Evolutionary conservation across 306 rosid genomes (phyloP).

Genomic region (Quillaja saponaria): DNA sequence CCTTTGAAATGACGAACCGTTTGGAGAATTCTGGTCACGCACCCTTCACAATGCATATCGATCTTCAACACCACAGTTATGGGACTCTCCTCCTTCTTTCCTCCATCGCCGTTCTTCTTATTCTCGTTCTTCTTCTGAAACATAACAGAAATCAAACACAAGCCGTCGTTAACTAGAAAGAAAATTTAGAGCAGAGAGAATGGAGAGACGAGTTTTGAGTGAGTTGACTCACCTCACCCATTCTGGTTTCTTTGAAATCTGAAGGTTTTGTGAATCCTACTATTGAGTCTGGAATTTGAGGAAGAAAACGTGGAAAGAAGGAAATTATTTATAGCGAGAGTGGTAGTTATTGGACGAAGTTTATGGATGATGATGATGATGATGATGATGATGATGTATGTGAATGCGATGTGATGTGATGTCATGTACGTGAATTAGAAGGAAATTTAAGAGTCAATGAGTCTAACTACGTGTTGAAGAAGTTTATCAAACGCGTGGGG

Average conservation of each 20-base stretch:
- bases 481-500: too few species aligned
- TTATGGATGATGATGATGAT: too few species aligned
- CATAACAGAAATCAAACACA: not conserved
- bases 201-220: not conserved
- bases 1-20: slow-evolving; percentile 44
- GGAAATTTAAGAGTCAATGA: too few species aligned
- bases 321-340: not conserved
- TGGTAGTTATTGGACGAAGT: too few species aligned
- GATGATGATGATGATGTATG: too few species aligned
- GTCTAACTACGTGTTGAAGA: too few species aligned
- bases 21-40: slow-evolving; percentile 53
- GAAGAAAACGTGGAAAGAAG: too few species aligned
- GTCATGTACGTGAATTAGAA: too few species aligned
- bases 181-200: not conserved
- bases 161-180: not conserved
- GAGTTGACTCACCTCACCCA: slow-evolving; percentile 30
- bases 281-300: not conserved
- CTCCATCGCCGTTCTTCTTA: slow-evolving; percentile 33
- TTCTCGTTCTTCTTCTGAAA: slow-evolving; percentile 46
- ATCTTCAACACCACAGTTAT: slow-evolving; percentile 48
- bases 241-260: not conserved
- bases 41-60: slow-evolving; percentile 76
- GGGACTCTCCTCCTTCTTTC: slow-evolving; percentile 36
- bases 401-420: too few species aligned
- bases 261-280: not conserved